Base-by-base conservation (phyloP, 345 rosid species). In the Erysimum cheiranthoides region DNA sequence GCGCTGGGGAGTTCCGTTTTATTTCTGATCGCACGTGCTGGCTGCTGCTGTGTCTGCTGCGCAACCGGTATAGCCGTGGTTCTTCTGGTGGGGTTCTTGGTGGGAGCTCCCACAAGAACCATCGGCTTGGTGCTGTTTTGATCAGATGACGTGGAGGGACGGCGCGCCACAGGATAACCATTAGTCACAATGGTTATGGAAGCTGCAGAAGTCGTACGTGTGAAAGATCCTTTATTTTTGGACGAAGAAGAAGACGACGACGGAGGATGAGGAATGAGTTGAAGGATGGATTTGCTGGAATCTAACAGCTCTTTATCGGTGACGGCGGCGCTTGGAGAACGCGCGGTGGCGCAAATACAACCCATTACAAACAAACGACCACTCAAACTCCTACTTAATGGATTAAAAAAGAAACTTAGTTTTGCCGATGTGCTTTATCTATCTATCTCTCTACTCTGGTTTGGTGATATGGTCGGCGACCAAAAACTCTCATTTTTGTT, bases 331-430 rank as follows among this genome's bases (percentile, higher is more conserved):
- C 40, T 69, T 42, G 74, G 79, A 17, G 79, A 61, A 61, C 79
- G 74, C 3, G 79, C 79, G 58, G 79, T 76, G 52, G 80, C 66
- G 71, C 80, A 77, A 32, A 77, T 77, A 56, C 80, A 77, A 36
- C 80, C 80, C 80, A 77, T 77, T 76, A 75, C 68, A 68, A 11
- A 18, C 40, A 76, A 76, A 61, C 30, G 18, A 76, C 25, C 79
- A 68, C 68, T 51, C 67, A 59, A 38, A 27, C 27, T 35, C 28
- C 64, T 45, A 64, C 6, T 0, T 46, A 34, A 30, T 47, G 35
- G 47, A 21, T 21, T 21, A 21, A 21, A 21, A n/a, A 13, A 18
- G 1, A 18, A 14, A 11, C 34, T 73, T 10, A 0, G 21, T 36
- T 65, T 45, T 62, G 58, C 54, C 21, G 30, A 25, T 65, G 45